These are phyloP conservation scores for Coprinellus micaceus DNA, from an alignment of 768 basidiomycete genomes.

Conservation along the genomic window DNA sequence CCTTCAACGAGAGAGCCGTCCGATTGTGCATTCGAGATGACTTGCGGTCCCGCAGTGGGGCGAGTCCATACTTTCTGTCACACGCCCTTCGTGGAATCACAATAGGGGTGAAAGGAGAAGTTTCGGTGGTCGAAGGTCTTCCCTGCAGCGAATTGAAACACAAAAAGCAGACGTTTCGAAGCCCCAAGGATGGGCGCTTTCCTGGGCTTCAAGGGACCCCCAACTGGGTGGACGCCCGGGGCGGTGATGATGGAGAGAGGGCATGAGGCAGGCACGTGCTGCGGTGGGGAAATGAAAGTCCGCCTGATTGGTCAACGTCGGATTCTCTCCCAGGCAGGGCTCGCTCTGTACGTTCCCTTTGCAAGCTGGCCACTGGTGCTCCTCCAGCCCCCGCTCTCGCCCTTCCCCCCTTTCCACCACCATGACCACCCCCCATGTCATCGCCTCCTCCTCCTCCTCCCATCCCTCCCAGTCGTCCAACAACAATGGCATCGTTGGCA, in stretches of 20 bases:
- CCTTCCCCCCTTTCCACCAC: slow-evolving; percentile 8
- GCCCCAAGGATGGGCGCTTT: too few relatives aligned
- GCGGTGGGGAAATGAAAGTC: slow-evolving; percentile 20
- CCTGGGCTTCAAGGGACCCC: too few relatives aligned
- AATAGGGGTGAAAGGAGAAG: too few relatives aligned
- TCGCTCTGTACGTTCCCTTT: slow-evolving; percentile 17
- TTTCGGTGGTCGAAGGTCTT: too few relatives aligned
- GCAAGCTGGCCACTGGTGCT: slow-evolving; percentile 19
- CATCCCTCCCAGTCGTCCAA: slow-evolving; percentile 63
- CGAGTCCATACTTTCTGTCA: too few relatives aligned
- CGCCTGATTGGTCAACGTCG: slow-evolving; percentile 21
- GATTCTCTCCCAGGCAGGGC: slow-evolving; percentile 21
- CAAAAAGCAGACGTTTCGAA: too few relatives aligned
- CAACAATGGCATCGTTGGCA: slow-evolving; percentile 75
- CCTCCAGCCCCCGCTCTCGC: slow-evolving; percentile 14
- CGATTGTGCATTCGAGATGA: too few relatives aligned
- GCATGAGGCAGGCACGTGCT: slow-evolving; percentile 11
- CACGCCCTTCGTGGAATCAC: too few relatives aligned
- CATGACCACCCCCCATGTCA: slow-evolving; percentile 84
- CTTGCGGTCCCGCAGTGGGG: too few relatives aligned
- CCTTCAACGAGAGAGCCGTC: too few relatives aligned
- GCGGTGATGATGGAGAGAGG: background rate
- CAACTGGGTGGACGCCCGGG: too few relatives aligned
- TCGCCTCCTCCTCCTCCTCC: slow-evolving; percentile 68
- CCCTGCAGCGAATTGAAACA: too few relatives aligned